Evolutionary conservation across 345 rosid species (phyloP).

Genomic region (Brassica carinata): DNA sequence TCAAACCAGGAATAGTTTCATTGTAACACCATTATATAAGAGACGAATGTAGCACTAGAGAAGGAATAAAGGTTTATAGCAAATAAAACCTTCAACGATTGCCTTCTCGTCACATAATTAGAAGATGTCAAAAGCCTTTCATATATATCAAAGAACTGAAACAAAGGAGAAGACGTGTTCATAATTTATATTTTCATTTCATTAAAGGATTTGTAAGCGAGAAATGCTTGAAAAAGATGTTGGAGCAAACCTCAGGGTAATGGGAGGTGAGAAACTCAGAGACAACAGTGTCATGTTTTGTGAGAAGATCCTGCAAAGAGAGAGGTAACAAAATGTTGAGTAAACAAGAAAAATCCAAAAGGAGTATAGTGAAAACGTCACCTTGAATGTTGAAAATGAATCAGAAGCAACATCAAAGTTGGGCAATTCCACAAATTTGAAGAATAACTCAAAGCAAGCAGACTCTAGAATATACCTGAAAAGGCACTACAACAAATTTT

Average conservation of each 20-base stretch:
- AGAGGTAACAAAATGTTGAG: slow-evolving; percentile 6
- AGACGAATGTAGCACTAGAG: not conserved
- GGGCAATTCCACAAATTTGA: slow-evolving; percentile 95
- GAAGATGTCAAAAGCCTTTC: slow-evolving; percentile 84
- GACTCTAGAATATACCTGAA: slow-evolving; percentile 92
- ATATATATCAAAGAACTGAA: slow-evolving; percentile 88
- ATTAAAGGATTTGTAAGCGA: not conserved
- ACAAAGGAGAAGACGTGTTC: slow-evolving; percentile 20
- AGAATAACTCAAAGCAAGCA: slow-evolving; percentile 89
- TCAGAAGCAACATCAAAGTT: slow-evolving; percentile 95
- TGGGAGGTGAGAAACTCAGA: slow-evolving; percentile 78
- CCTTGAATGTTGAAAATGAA: slow-evolving; percentile 98
- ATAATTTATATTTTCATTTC: not conserved
- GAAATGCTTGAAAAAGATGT: slow-evolving; percentile 9
- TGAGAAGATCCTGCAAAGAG: slow-evolving; percentile 82
- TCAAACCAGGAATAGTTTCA: slow-evolving; percentile 33
- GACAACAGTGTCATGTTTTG: slow-evolving; percentile 74
- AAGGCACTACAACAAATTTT: slow-evolving; percentile 55
- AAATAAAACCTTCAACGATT: slow-evolving; percentile 82
- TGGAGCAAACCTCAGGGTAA: slow-evolving; percentile 77
- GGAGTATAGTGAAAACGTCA: slow-evolving; percentile 43
- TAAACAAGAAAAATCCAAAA: not conserved
- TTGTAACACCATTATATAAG: not conserved
- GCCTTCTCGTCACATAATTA: slow-evolving; percentile 96
- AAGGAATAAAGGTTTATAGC: slow-evolving; percentile 12